These are phyloP conservation scores for Aspergillus costaricaensis DNA, from an alignment of 2,329 filamentous ascomycete genomes.

Conservation along the genomic window DNA sequence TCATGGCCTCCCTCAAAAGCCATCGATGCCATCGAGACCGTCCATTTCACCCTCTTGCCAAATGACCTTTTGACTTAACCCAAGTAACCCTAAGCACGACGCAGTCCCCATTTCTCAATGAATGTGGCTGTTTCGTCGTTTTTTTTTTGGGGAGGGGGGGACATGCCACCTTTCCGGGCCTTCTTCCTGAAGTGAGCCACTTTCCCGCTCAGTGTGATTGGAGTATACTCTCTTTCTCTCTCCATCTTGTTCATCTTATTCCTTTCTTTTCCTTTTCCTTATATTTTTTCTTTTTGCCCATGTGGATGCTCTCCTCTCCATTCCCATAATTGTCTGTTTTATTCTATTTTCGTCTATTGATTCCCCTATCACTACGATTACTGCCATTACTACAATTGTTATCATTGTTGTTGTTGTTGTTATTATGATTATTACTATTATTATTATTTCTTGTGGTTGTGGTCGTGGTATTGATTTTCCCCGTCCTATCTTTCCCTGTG, in stretches of 20 bases:
- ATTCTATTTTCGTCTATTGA: not conserved
- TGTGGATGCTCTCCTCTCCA: not conserved
- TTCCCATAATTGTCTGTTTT: not conserved
- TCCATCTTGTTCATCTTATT: not conserved
- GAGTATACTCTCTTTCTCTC: not conserved
- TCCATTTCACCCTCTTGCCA: not conserved
- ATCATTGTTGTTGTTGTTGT: not conserved
- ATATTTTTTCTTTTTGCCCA: too few relatives aligned
- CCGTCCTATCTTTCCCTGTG: not conserved
- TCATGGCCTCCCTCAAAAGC: conserved; percentile 3
- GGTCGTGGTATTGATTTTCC: not conserved
- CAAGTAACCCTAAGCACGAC: conserved; percentile 1
- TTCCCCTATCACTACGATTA: not conserved
- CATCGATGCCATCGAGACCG: conserved; percentile 7
- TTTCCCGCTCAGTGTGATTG: not conserved
- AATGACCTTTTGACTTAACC: not conserved
- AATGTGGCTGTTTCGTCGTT: conserved; percentile 2
- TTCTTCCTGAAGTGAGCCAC: not conserved
- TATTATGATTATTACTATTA: not conserved
- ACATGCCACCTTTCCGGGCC: conserved; percentile 1
- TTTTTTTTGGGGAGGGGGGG: not conserved
- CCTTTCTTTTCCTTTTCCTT: not conserved
- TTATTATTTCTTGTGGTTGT: not conserved
- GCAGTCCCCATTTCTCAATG: not conserved
- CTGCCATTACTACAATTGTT: not conserved